Percentiles rank a stretch among this genome's conserved stretches.
Conservation (phyloP, 2,329 filamentous ascomycete species). For the Canariomyces notabilis region DNA sequence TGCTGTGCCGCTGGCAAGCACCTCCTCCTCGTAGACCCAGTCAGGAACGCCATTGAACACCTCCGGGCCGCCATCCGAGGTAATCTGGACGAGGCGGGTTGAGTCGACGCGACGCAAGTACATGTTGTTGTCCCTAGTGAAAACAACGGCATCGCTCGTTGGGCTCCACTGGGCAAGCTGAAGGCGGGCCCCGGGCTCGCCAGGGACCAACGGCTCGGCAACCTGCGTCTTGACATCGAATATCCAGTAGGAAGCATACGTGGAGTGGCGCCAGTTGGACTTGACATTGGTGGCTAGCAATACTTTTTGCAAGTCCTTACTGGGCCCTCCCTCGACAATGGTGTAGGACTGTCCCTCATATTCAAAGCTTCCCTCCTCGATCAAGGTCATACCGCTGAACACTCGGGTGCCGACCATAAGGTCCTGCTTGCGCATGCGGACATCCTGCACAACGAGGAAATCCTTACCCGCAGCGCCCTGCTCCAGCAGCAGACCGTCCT, state of each 20-base stretch:
- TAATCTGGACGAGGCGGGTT: slow-evolving; percentile 64
- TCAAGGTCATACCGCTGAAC: slow-evolving; percentile 60
- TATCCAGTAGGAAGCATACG: slow-evolving; percentile 81
- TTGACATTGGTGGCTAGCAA: slow-evolving; percentile 68
- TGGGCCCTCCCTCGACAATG: slow-evolving; percentile 66
- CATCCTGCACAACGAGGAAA: slow-evolving; percentile 82
- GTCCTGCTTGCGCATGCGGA: slow-evolving; percentile 58
- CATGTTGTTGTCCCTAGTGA: slow-evolving; percentile 85
- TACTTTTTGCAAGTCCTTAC: slow-evolving; percentile 78
- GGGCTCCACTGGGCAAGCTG: slow-evolving; percentile 91
- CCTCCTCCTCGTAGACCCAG: slow-evolving; percentile 91
- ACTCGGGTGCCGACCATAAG: slow-evolving; percentile 33
- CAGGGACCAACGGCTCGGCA: slow-evolving; percentile 71
- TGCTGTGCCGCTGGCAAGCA: slow-evolving; percentile 71
- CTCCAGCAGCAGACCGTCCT: slow-evolving; percentile 83
- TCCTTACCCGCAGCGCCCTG: slow-evolving; percentile 58
- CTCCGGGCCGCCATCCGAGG: slow-evolving; percentile 77
- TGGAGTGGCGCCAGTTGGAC: slow-evolving; percentile 87
- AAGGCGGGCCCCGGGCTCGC: slow-evolving; percentile 57
- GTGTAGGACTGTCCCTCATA: slow-evolving; percentile 51
- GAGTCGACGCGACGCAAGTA: slow-evolving; percentile 64
- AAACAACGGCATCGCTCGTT: slow-evolving; percentile 79
- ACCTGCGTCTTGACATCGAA: slow-evolving; percentile 80
- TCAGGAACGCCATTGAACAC: slow-evolving; percentile 95
- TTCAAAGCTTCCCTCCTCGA: slow-evolving; percentile 62